Evolutionary conservation across 2,329 filamentous ascomycete genomes (phyloP), one percentile per base, ranked within the genome.

Genomic region (Elsinoe perseae): DNA sequence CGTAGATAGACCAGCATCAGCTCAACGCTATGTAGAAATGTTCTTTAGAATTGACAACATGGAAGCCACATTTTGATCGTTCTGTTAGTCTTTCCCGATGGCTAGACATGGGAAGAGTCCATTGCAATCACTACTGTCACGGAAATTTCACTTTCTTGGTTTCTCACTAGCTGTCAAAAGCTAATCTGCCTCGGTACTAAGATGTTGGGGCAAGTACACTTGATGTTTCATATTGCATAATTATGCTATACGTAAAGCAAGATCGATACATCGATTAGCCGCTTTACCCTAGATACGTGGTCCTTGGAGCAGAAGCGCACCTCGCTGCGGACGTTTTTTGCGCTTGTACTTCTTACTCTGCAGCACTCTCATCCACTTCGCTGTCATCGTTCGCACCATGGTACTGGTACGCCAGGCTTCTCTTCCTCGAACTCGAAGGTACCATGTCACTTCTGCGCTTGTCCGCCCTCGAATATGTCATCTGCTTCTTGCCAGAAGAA

Each of bases 111-210:
- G n/a, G n/a, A n/a, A n/a, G n/a, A n/a, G n/a, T n/a, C n/a, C n/a
- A n/a, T n/a, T n/a, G n/a, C n/a, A n/a, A n/a, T 30, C 28, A 30
- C 38, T 21, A 44, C 8, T 3, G 4, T 27, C 1, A 27, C 40
- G 40, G 40, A 44, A 44, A 27, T 44, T 44, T 44, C 21, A n/a
- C 10, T 18, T 27, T 2, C 40, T 44, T 44, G 40, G 40, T 44
- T 25, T 9, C 7, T n/a, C 20, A 25, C 16, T 27, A 18, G 25
- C 25, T 50, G 44, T 50, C 44, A 50, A 50, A 50, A 50, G 44
- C 44, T 32, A 30, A 50, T 50, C 44, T 30, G 27, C 44, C 28
- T 50, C 44, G 44, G 25, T 50, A 30, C 44, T 27, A 12, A 50
- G 27, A 23, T 27, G 44, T 30, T 1, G 32, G 7, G 25, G n/a